Percentiles rank a stretch among this genome's conserved stretches.
phyloP scores from a whole-genome alignment of 495 filamentous ascomycete genomes.

The Penicillium fimorum region DNA sequence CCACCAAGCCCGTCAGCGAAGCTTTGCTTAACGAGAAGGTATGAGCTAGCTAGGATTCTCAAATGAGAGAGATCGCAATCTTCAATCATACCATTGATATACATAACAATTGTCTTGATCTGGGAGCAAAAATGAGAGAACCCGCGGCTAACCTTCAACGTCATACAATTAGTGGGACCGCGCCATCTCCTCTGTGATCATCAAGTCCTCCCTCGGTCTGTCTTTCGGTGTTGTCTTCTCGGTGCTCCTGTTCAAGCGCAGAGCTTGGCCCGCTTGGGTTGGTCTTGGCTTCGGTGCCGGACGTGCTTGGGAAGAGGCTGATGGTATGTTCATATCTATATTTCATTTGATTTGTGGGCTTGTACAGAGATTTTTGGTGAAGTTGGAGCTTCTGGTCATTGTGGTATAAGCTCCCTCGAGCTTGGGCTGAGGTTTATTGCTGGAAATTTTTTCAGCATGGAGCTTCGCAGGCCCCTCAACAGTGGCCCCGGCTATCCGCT shows the following conservation, averaged over 20 bases:
- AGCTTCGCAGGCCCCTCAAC: neutral
- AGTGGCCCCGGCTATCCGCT: conserved; percentile 9
- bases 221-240: conserved; percentile 98
- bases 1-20: conserved; percentile 82
- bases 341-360: neutral
- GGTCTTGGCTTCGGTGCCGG: conserved; percentile 94
- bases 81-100: neutral
- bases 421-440: neutral
- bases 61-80: neutral
- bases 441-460: neutral
- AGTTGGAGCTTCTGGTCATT: neutral
- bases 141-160: conserved; percentile 20
- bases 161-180: conserved; percentile 80
- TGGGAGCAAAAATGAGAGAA: conserved; percentile 1
- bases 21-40: conserved; percentile 96
- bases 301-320: conserved; percentile 86
- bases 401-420: neutral
- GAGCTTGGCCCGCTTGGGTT: conserved; percentile 92
- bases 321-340: conserved; percentile 43
- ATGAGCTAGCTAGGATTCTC: conserved; percentile 22
- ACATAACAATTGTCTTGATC: neutral
- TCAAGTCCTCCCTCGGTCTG: conserved; percentile 90
- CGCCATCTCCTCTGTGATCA: conserved; percentile 92
- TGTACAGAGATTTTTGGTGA: neutral
- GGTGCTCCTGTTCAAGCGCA: conserved; percentile 93